phyloP scores from a whole-genome alignment of 352 stramenopile species.

The Phytopythium vexans region DNA sequence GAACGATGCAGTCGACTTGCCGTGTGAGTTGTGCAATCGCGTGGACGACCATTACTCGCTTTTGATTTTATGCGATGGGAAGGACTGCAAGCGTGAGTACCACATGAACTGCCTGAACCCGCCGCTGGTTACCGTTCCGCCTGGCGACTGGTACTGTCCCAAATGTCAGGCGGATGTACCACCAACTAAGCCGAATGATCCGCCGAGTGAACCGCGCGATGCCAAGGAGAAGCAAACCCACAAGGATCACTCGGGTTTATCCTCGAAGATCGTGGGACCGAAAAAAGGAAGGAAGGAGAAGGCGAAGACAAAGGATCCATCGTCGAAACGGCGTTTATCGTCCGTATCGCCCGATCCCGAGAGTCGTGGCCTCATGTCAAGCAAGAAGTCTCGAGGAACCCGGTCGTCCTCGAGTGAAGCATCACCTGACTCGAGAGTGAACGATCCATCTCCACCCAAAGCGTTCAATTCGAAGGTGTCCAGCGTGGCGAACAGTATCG shows the following conservation, averaged over 20 bases:
- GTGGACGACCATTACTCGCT: conserved; percentile 80
- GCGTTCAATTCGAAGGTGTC: conserved; percentile 9
- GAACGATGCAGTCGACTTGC: conserved; percentile 63
- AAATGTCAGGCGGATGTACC: conserved; percentile 47
- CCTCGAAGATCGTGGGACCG: conserved; percentile 4
- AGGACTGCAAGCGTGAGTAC: conserved; percentile 80
- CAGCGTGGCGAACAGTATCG: not conserved
- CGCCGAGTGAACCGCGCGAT: conserved; percentile 16
- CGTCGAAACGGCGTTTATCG: conserved; percentile 53
- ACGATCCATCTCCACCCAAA: conserved; percentile 33
- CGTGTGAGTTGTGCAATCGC: conserved; percentile 80
- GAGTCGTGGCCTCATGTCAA: conserved; percentile 12
- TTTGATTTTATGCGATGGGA: conserved; percentile 81
- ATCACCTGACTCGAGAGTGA: conserved; percentile 24
- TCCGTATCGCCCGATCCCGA: conserved; percentile 34
- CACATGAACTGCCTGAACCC: conserved; percentile 83
- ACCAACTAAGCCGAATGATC: conserved; percentile 23
- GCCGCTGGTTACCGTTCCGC: conserved; percentile 54
- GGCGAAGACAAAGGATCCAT: conserved; percentile 44
- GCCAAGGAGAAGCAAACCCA: not conserved
- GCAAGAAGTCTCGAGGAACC: conserved; percentile 44
- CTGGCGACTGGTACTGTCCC: conserved; percentile 79
- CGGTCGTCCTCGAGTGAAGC: conserved; percentile 43
- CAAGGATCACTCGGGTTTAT: conserved; percentile 2
- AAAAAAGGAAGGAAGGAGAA: conserved; percentile 64